Evolutionary conservation across 345 rosid genomes (phyloP), one percentile per base, ranked within the genome.

Genomic region (Draba incana): DNA sequence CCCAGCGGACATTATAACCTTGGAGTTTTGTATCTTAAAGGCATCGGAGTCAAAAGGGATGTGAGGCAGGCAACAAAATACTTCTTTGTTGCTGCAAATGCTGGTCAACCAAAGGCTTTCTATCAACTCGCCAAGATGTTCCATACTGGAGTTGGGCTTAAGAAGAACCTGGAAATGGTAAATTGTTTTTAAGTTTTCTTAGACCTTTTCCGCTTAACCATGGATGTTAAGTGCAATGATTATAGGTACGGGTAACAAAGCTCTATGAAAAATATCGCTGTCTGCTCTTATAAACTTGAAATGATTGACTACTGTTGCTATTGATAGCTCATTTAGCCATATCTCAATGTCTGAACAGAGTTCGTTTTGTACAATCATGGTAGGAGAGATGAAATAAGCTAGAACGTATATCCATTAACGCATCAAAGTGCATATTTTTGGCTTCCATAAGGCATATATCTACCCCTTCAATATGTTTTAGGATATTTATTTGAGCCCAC

Each of bases 121-220:
- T 95, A 88, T 79, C 99, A 95, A 80, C 83, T 95, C 72, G 99
- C 98, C 46, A 95, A 84, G 83, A 95, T 92, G 99, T 95, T 92
- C 68, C 99, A 89, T 64, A 92, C 86, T 37, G 99, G 99, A 56
- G 82, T 95, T 37, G 99, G 98, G 62, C 94, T 95, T 62, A 86
- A 88, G 75, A 86, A 86, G 79, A 86, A 86, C 80, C 83, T 83
- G 35, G 79, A 79, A 6, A 81, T 77, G 99, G 98, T 92, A 88
- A 4, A 23, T 31, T 28, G 1, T 41, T 23, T 20, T 10, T n/a
- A 10, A 9, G 10, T 50, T 42, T n/a, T 67, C n/a, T 51, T 0
- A 39, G 31, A 3, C 11, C 11, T 62, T 37, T 46, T n/a, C 20
- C 30, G 33, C 57, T 24, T 74, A 33, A 49, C 12, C 13, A 24